Base-by-base conservation (phyloP, 176 grass and related monocot genomes). In the Avena sativa region DNA sequence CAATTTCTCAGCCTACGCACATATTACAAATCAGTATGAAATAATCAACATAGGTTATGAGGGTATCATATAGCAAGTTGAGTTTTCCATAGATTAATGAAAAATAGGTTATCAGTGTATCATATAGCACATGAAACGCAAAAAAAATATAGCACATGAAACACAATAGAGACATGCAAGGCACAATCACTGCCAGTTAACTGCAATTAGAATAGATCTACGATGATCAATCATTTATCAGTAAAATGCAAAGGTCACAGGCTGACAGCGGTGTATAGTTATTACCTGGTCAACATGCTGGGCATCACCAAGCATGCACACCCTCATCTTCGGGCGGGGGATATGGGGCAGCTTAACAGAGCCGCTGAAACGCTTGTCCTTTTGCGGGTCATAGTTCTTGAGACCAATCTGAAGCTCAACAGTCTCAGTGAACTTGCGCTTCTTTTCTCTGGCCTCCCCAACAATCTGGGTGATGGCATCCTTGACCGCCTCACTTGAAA, bases 231-330 rank as follows among this genome's bases (percentile, higher is more conserved):
- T 3, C 20, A 60, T 20, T 84, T 49, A 43, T 12, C 10, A 3
- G 6, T 16, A 17, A 2, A 61, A 14, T 61, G 14, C 47, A 9
- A 78, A 61, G 44, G 1, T 20, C 13, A 20, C 20, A 12, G 51
- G 60, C 13, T 52, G 40, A 1, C 5, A 0, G 10, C 40, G 11
- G 8, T 4, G 71, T 77, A 79, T 59, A 9, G 58, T 12, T 62
- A 2, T 74, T 83, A 95, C 93, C 93, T 95, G 91, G 55, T 91
- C 91, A 0, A 95, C 91, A 8, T 95, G 93, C 64, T 93, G 91
- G 6, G 93, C 93, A 76, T 95, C 93, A 68, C 93, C 93, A 82
- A 95, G 93, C 93, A 95, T 95, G 85, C 91, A 95, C 53, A 95
- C 87, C 93, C 91, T 95, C 93, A 95, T 95, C 81, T 95, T 95